phyloP scores from a whole-genome alignment of 768 basidiomycete species.

The Agrocybe chaxingu region DNA sequence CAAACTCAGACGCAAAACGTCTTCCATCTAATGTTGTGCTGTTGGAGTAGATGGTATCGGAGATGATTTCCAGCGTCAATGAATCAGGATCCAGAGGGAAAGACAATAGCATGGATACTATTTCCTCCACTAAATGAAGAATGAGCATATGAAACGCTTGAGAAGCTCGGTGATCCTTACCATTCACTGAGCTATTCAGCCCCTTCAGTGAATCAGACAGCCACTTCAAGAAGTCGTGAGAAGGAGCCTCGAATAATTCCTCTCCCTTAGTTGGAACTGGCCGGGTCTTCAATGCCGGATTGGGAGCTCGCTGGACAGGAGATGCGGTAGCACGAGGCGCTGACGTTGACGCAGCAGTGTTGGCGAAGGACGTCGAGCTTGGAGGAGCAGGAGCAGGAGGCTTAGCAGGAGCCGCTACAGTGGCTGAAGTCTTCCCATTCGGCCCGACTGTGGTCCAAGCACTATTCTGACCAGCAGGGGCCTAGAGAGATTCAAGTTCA shows the following conservation, averaged over 20 bases:
- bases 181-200: constrained; percentile 66
- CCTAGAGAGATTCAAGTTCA: constrained; percentile 13
- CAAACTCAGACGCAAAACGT: constrained; percentile 91
- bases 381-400: constrained; percentile 32
- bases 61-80: constrained; percentile 86
- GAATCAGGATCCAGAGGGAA: constrained; percentile 90
- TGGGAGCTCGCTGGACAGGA: constrained; percentile 31
- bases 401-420: constrained; percentile 28
- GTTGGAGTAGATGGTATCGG: constrained; percentile 91
- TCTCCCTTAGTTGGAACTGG: constrained; percentile 45
- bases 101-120: constrained; percentile 90
- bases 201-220: constrained; percentile 81
- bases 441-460: constrained; percentile 89
- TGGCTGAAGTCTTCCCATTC: constrained; percentile 55
- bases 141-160: neutral
- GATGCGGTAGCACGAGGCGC: constrained; percentile 28
- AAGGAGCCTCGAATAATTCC: constrained; percentile 65
- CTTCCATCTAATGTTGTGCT: constrained; percentile 94
- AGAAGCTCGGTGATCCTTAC: constrained; percentile 34
- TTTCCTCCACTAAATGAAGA: constrained; percentile 79
- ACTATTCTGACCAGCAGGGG: constrained; percentile 33
- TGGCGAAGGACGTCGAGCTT: constrained; percentile 4
- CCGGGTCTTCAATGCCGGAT: constrained; percentile 23
- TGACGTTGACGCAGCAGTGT: constrained; percentile 6
- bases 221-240: constrained; percentile 93